These are phyloP conservation scores for Aspergillus ochraceus DNA, from an alignment of 2,329 filamentous ascomycete genomes.

Conservation along the genomic window DNA sequence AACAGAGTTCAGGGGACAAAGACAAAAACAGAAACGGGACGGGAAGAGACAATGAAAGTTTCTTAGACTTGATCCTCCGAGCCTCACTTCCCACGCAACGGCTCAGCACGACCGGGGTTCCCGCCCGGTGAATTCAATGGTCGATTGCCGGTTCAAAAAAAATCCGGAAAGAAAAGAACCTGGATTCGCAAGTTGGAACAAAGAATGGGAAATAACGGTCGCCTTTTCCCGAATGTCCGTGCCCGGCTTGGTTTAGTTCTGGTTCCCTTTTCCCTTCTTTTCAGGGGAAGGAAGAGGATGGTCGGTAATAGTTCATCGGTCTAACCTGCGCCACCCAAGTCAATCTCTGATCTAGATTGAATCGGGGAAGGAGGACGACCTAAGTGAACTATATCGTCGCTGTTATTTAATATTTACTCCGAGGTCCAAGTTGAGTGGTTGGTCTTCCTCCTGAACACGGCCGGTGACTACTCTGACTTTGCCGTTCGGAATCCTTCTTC, in stretches of 20 bases:
- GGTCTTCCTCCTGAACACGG: no score
- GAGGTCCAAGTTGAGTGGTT: not conserved
- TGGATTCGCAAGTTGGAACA: not conserved
- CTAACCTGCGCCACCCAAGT: not conserved
- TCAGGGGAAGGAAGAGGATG: not conserved
- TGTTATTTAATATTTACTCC: not conserved
- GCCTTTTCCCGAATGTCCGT: not conserved
- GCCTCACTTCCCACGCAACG: not conserved
- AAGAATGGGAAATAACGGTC: not conserved
- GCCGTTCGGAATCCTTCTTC: no score
- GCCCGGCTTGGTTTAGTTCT: not conserved
- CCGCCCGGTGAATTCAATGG: not conserved
- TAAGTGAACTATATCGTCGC: not conserved
- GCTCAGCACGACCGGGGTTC: not conserved
- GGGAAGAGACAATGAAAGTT: not conserved
- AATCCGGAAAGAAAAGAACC: no score
- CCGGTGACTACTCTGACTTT: no score
- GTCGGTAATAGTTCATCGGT: not conserved
- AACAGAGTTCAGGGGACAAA: not conserved
- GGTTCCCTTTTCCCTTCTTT: not conserved
- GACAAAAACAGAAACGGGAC: not conserved
- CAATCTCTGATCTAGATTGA: not conserved
- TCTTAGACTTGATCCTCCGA: not conserved
- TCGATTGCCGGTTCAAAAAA: no score
- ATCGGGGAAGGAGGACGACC: no score